Base-by-base conservation (phyloP, 495 filamentous ascomycete genomes). In the Pyronema domesticum region DNA sequence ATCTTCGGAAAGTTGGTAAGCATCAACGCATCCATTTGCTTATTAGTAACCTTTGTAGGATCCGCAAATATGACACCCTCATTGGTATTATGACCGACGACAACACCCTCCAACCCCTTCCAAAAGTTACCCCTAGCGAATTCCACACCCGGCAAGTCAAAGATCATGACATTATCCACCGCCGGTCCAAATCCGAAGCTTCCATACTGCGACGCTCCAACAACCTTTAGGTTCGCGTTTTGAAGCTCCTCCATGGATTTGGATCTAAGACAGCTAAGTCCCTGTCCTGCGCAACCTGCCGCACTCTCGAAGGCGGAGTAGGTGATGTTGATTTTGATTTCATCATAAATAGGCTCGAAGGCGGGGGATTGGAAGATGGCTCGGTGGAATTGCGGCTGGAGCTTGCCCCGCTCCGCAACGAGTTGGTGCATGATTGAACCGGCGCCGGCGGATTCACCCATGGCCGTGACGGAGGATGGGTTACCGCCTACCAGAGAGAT, bases 401-500 rank as follows among this genome's bases (percentile, higher is more conserved):
- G 68, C 13, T 65, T 66, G 3, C 74, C 74, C 1, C 60, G 60
- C 46, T 66, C 60, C 1, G 65, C 68, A 18, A 62, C 60, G 10
- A 72, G 57, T 7, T 70, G 69, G 58, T 72, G 70, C 48, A 73
- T 55, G 43, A 70, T 68, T 49, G 67, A 70, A 37, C 67, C 69
- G 5, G 63, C 70, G 49, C 71, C 71, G 47, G 68, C 68, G 13
- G 45, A 47, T 42, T 47, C n/a, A 23, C 74, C 76, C 69, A 72
- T 73, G 8, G 75, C 70, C 0, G 73, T 77, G 3, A 77, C 74
- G 13, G 73, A 68, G 33, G 58, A 58, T 11, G 72, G 70, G 57
- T 76, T 69, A 3, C 75, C 75, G 11, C 74, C 74, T 46, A 78
- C 71, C 5, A 72, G 66, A 49, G 62, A 59, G 53, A 79, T 76